A percentile compares a stretch with the other conserved stretches of the same genome.
Conservation (phyloP, 768 basidiomycete genomes). For the Botryobasidium botryosum region DNA sequence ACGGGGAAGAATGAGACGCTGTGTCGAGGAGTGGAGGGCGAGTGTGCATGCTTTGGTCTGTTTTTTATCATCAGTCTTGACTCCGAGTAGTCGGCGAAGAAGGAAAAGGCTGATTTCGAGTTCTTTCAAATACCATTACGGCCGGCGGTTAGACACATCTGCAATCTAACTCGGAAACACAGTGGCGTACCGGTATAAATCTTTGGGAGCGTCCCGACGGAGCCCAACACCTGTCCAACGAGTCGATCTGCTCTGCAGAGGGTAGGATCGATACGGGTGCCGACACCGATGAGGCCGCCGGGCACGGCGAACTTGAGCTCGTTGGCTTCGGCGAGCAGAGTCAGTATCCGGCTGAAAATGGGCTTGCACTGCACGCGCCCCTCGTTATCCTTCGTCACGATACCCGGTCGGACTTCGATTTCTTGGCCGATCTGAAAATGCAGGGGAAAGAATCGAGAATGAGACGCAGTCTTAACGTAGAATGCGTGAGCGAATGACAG, state of each 20-base stretch:
- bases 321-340: conserved; percentile 89
- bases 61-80: conserved; percentile 98
- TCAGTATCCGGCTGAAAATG: conserved; percentile 81
- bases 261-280: conserved; percentile 91
- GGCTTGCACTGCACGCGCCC: conserved; percentile 87
- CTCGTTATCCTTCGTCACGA: conserved; percentile 85
- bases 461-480: no score
- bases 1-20: background rate
- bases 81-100: conserved; percentile 88
- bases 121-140: conserved; percentile 28
- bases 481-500: no score
- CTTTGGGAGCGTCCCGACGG: conserved; percentile 83
- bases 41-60: conserved; percentile 53
- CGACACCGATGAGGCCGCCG: conserved; percentile 95
- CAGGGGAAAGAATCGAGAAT: no score
- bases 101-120: conserved; percentile 89
- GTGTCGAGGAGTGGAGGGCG: background rate
- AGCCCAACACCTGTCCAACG: conserved; percentile 91
- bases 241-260: conserved; percentile 92
- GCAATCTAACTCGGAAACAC: background rate
- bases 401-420: conserved; percentile 93
- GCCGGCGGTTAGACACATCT: background rate
- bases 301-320: conserved; percentile 89
- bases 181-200: conserved; percentile 61
- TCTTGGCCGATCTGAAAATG: conserved; percentile 80